A percentile compares a stretch with the other conserved stretches of the same genome.
phyloP scores from a whole-genome alignment of 139 green algal genomes.

The Penium margaritaceum region DNA sequence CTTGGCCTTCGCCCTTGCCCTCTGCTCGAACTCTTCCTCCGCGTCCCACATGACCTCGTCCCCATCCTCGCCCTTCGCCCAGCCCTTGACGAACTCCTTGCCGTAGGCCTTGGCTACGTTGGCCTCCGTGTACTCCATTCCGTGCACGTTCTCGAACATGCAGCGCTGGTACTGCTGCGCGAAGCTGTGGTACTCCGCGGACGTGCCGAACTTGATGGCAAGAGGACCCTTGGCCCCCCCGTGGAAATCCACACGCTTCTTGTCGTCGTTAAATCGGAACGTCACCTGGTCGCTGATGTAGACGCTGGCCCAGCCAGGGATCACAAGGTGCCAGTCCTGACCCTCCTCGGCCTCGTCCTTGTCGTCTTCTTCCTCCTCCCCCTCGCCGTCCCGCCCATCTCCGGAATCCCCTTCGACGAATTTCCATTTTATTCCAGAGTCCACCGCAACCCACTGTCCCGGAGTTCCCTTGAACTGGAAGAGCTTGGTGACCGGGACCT shows the following conservation, averaged over 20 bases:
- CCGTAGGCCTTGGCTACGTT: conserved; percentile 55
- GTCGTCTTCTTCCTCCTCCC: too few relatives aligned
- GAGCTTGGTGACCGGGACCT: too few relatives aligned
- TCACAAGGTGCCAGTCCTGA: too few relatives aligned
- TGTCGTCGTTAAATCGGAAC: conserved; percentile 24
- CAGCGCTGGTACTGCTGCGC: conserved; percentile 47
- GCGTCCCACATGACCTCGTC: conserved; percentile 35
- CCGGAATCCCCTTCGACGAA: too few relatives aligned
- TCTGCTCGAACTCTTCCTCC: conserved; percentile 6
- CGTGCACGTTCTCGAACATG: conserved; percentile 80
- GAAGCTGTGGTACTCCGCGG: conserved; percentile 24
- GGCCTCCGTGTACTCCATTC: conserved; percentile 53
- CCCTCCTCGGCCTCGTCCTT: too few relatives aligned
- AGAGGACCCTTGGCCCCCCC: conserved; percentile 7
- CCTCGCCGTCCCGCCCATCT: too few relatives aligned
- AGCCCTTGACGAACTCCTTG: conserved; percentile 49
- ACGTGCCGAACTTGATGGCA: conserved; percentile 20
- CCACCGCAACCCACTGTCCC: too few relatives aligned
- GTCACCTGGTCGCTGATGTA: neutral
- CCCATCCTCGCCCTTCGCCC: conserved; percentile 50
- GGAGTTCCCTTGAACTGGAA: too few relatives aligned
- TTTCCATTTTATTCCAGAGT: too few relatives aligned
- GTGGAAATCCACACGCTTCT: conserved; percentile 33
- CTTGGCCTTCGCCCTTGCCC: too few relatives aligned
- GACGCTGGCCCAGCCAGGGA: too few relatives aligned